Evolutionary conservation across 306 rosid species (phyloP).

Genomic region (Prunus mira): DNA sequence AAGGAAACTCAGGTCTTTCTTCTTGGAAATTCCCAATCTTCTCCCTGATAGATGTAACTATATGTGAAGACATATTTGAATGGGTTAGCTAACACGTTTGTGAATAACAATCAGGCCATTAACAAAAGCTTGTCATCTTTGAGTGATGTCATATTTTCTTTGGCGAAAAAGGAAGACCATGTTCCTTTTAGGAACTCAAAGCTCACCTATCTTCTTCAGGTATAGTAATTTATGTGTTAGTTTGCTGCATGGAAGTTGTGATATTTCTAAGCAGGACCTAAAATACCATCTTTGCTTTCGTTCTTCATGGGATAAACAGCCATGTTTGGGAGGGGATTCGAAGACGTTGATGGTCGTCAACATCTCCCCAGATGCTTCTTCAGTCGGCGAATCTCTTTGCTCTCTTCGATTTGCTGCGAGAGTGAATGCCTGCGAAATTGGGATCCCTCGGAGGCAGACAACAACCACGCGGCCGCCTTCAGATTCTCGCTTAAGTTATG

Average conservation of each 20-base stretch:
- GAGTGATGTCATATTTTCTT: slow-evolving; percentile 86
- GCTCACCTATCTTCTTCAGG: slow-evolving; percentile 93
- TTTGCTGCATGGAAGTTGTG: too few species aligned
- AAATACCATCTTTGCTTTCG: too few species aligned
- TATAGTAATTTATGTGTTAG: slow-evolving; percentile 14
- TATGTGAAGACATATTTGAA: background rate
- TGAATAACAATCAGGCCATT: slow-evolving; percentile 60
- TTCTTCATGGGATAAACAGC: slow-evolving; percentile 45
- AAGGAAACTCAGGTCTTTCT: slow-evolving; percentile 90
- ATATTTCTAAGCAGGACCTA: too few species aligned
- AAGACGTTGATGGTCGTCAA: slow-evolving; percentile 92
- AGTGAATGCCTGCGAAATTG: slow-evolving; percentile 90
- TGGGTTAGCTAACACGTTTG: slow-evolving; percentile 15
- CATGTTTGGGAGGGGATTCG: slow-evolving; percentile 93
- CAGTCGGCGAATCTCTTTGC: slow-evolving; percentile 78
- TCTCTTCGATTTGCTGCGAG: slow-evolving; percentile 90
- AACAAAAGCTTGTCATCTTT: slow-evolving; percentile 82
- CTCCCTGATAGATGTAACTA: background rate
- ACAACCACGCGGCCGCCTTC: slow-evolving; percentile 28
- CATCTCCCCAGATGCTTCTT: slow-evolving; percentile 80
- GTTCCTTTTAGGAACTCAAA: slow-evolving; percentile 92
- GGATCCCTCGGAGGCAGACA: slow-evolving; percentile 78
- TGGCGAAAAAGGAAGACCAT: slow-evolving; percentile 93
- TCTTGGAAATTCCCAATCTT: background rate
- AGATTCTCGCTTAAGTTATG: too few species aligned